Evolutionary conservation across 2,329 filamentous ascomycete species (phyloP).

Genomic region (Aspergillus oerlinghausenensis): DNA sequence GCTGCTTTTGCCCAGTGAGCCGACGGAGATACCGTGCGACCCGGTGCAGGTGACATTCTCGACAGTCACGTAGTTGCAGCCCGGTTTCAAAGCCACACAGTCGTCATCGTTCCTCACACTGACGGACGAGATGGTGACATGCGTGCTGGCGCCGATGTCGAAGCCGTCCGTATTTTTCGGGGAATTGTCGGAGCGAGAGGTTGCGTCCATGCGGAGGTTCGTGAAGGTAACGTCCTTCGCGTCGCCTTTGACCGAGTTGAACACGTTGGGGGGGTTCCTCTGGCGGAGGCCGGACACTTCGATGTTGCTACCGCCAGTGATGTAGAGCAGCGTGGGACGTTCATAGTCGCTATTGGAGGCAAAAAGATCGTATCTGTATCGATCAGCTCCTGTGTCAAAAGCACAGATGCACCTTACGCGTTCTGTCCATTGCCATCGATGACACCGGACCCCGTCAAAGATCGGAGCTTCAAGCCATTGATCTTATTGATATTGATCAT

Average conservation of each 20-base stretch:
- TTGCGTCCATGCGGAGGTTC: slow-evolving; percentile 37
- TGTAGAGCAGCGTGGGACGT: slow-evolving; percentile 41
- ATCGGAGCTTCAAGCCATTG: slow-evolving; percentile 37
- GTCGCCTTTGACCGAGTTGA: slow-evolving; percentile 38
- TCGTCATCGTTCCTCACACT: slow-evolving; percentile 42
- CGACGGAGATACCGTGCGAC: slow-evolving; percentile 47
- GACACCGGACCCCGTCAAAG: slow-evolving; percentile 36
- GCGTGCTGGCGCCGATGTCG: slow-evolving; percentile 37
- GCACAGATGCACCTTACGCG: slow-evolving; percentile 17
- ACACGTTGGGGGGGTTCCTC: slow-evolving; percentile 45
- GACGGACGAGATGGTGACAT: slow-evolving; percentile 35
- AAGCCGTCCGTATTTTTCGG: slow-evolving; percentile 45
- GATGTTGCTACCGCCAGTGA: slow-evolving; percentile 38
- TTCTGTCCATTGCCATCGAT: slow-evolving; percentile 48
- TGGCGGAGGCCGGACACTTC: slow-evolving; percentile 34
- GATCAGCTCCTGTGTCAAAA: not conserved
- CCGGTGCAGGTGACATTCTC: slow-evolving; percentile 42
- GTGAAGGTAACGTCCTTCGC: slow-evolving; percentile 34
- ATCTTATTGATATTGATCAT: slow-evolving; percentile 40
- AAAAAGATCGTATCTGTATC: slow-evolving; percentile 35
- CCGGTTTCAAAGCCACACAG: slow-evolving; percentile 45
- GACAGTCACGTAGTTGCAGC: slow-evolving; percentile 38
- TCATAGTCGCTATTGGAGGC: slow-evolving; percentile 35
- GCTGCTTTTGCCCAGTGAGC: slow-evolving; percentile 39
- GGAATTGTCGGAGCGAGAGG: slow-evolving; percentile 34